phyloP scores from a whole-genome alignment of 1,284 basidiomycete genomes.

The Fomitopsis betulina region DNA sequence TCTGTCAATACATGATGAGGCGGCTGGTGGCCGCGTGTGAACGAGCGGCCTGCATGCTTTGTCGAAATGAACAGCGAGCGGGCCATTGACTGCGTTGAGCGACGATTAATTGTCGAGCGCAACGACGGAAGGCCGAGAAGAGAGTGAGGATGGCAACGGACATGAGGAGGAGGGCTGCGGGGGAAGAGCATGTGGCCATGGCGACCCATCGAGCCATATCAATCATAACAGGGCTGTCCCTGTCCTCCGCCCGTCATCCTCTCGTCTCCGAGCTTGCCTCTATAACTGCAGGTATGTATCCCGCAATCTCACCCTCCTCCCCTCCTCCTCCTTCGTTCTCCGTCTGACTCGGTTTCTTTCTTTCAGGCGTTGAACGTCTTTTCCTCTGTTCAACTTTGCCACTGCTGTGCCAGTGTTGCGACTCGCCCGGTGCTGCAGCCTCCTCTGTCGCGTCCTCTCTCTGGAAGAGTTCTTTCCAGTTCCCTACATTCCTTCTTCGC shows the following conservation, averaged over 20 bases:
- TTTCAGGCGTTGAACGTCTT: conserved; percentile 61
- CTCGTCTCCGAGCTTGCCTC: background rate
- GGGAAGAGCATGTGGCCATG: conserved; percentile 19
- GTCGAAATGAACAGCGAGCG: background rate
- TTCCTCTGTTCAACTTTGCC: conserved; percentile 18
- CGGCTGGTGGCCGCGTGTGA: background rate
- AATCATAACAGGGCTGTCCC: conserved; percentile 15
- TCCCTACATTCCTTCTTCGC: conserved; percentile 8
- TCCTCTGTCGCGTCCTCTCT: conserved; percentile 31
- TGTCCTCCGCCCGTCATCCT: conserved; percentile 2
- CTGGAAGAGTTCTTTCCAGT: conserved; percentile 28
- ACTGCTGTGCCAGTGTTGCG: conserved; percentile 13
- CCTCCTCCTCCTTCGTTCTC: conserved; percentile 30
- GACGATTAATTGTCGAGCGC: background rate
- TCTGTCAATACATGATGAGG: background rate
- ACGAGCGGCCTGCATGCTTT: background rate
- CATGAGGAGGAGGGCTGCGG: background rate
- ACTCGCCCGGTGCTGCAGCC: conserved; percentile 28
- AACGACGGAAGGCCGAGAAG: background rate
- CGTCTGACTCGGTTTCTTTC: conserved; percentile 25
- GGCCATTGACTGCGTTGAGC: background rate
- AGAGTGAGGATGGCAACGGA: background rate
- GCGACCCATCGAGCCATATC: conserved; percentile 14
- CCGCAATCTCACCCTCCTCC: conserved; percentile 22
- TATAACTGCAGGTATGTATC: conserved; percentile 17